Conservation (phyloP, 2,329 filamentous ascomycete genomes). For the Cladosporium sp. region DNA sequence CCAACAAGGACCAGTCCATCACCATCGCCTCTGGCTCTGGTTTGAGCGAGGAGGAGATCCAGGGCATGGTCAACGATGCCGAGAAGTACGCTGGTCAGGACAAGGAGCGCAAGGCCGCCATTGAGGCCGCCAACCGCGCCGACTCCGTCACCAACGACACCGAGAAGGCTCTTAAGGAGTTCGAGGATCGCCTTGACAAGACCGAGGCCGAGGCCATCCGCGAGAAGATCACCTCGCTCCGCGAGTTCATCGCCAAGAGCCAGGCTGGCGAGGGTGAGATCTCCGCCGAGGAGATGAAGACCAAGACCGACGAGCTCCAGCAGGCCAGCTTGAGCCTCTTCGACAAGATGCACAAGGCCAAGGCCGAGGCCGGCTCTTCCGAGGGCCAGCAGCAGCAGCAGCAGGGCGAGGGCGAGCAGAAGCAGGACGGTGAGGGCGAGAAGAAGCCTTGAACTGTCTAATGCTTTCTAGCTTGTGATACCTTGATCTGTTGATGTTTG, state of each 20-base stretch:
- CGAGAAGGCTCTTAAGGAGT: constrained; percentile 96
- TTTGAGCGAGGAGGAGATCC: constrained; percentile 89
- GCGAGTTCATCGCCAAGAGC: constrained; percentile 80
- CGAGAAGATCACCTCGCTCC: constrained; percentile 91
- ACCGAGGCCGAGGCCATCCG: constrained; percentile 85
- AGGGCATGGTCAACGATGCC: constrained; percentile 96
- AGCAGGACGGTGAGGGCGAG: constrained; percentile 57
- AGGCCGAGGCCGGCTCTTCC: constrained; percentile 41
- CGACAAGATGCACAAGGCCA: constrained; percentile 99
- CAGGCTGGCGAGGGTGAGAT: constrained; percentile 84
- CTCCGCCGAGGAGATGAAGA: constrained; percentile 91
- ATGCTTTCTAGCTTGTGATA: constrained; percentile 6
- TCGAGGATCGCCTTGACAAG: constrained; percentile 95
- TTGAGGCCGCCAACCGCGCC: constrained; percentile 95
- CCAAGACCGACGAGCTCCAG: constrained; percentile 98
- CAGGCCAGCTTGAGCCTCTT: constrained; percentile 93
- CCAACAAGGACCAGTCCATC: constrained; percentile 99
- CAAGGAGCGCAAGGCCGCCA: constrained; percentile 93
- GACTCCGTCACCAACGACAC: constrained; percentile 96
- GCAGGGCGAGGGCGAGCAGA: constrained; percentile 32
- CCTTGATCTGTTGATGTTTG: constrained; percentile 4
- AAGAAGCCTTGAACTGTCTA: constrained; percentile 59
- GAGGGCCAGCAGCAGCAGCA: constrained; percentile 50
- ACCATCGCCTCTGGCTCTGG: constrained; percentile 97
- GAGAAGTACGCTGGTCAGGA: constrained; percentile 94